Evolutionary conservation across 352 stramenopile genomes (phyloP).

Genomic region (Achlya hypogyna): DNA sequence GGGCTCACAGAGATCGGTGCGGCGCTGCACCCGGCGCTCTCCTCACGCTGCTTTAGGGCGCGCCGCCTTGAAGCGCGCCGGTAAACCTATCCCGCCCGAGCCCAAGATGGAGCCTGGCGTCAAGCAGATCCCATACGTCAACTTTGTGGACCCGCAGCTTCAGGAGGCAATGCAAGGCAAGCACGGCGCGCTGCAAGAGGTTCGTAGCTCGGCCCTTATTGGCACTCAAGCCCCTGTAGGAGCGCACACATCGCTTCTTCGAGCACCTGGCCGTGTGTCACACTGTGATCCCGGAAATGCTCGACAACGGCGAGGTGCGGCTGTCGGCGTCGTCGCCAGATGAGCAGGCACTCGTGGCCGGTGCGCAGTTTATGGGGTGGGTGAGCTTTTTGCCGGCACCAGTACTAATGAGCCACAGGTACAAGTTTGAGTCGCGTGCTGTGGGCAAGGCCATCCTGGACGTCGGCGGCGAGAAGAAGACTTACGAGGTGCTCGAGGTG

Average conservation of each 20-base stretch:
- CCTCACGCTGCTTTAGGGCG: constrained; percentile 20
- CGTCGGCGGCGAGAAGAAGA: constrained; percentile 36
- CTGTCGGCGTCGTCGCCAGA: constrained; percentile 74
- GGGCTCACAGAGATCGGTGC: constrained; percentile 69
- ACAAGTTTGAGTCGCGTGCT: constrained; percentile 47
- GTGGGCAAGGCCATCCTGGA: constrained; percentile 42
- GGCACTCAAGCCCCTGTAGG: constrained; percentile 21
- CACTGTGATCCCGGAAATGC: constrained; percentile 65
- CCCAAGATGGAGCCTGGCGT: constrained; percentile 47
- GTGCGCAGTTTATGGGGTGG: constrained; percentile 56
- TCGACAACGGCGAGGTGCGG: constrained; percentile 53
- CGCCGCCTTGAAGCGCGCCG: constrained; percentile 43
- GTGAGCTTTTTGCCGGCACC: background rate
- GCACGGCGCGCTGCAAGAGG: constrained; percentile 26
- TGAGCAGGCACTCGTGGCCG: constrained; percentile 75
- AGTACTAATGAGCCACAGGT: background rate
- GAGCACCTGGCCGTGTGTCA: constrained; percentile 78
- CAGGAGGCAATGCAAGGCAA: constrained; percentile 53
- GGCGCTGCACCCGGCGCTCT: background rate
- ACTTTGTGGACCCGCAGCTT: constrained; percentile 62
- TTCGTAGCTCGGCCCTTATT: background rate
- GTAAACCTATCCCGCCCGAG: constrained; percentile 51
- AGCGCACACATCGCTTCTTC: constrained; percentile 68
- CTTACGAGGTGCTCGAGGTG: constrained; percentile 57
- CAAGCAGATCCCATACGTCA: constrained; percentile 57